phyloP scores from a whole-genome alignment of 306 rosid species.

The Benincasa hispida region DNA sequence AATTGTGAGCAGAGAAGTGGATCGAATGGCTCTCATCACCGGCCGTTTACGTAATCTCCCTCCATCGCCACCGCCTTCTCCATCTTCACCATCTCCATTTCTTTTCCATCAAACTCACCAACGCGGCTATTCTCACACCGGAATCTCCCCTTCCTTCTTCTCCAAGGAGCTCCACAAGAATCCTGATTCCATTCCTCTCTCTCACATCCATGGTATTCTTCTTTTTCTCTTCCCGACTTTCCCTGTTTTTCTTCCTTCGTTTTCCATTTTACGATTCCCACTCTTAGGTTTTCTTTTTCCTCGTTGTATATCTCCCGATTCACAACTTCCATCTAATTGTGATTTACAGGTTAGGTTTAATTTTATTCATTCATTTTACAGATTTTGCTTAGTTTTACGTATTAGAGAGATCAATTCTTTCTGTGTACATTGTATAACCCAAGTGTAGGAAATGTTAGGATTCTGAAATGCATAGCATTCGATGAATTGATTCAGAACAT shows the following conservation, averaged over 20 bases:
- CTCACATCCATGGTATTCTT: not conserved
- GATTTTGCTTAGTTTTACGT: not conserved
- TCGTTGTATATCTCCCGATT: not conserved
- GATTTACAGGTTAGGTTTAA: not conserved
- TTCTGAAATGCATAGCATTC: not conserved
- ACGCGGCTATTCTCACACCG: constrained; percentile 6
- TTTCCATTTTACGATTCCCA: not conserved
- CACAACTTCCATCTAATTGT: not conserved
- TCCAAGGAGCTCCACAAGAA: not conserved
- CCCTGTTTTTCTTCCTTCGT: not conserved
- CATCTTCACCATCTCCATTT: not conserved
- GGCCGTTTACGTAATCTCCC: constrained; percentile 36
- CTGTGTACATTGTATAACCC: not conserved
- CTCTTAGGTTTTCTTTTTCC: not conserved
- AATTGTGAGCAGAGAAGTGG: constrained; percentile 39
- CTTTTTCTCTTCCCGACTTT: not conserved
- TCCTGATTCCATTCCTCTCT: not conserved
- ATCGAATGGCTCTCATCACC: constrained; percentile 60
- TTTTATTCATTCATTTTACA: not conserved
- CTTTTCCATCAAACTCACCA: not conserved
- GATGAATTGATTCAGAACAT: not conserved
- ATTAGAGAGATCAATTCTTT: not conserved
- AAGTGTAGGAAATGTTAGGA: not conserved
- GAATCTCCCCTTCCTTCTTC: not conserved
- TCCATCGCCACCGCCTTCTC: constrained; percentile 17